Evolutionary conservation across 2,329 filamentous ascomycete genomes (phyloP), one percentile per base, ranked within the genome.

Genomic region (Claviceps pazoutovae): DNA sequence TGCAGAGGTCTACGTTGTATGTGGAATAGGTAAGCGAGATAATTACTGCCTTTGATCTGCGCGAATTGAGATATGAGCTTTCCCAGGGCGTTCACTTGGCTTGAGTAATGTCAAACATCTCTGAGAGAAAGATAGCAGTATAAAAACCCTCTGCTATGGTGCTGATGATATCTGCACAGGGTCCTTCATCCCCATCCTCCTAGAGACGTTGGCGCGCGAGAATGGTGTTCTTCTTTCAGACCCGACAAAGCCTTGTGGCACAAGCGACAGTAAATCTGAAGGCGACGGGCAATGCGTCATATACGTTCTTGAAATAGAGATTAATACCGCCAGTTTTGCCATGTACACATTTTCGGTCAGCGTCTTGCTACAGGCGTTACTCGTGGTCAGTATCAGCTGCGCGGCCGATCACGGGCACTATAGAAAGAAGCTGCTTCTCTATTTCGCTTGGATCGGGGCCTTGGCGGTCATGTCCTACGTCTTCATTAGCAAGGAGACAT

Each of bases 331-430:
- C 38, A 94, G 87, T 66, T 96, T 97, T 66, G 91, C 89, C 64
- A 95, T 97, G 88, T 97, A 97, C 69, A 96, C 89, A 2, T 98
- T 98, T 68, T 95, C 89, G 53, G 74, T 94, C 61, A 94, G 88
- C 64, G 93, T 98, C 1, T 68, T 96, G 19, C 67, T 96, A 11
- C 93, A 98, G 66, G 86, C 90, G 1, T 69, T 97, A 30, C 71
- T 97, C 34, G 94, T 98, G 44, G 88, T 98, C 56, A 95, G 89
- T 62, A 95, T 98, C 74, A 95, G 89, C 62, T 93, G 88, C 51
- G 90, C 91, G 7, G 93, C 93, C 53, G 93, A 98, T 66, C 91
- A 97, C 68, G 93, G 93, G 56, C 84, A 80, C 59, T 93, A 90
- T 71, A 83, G 93, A 54, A 98, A 97, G 74, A 85, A 82, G 51